These are phyloP conservation scores for Periconia sp. DNA, from an alignment of 2,329 filamentous ascomycete genomes.

Conservation along the genomic window DNA sequence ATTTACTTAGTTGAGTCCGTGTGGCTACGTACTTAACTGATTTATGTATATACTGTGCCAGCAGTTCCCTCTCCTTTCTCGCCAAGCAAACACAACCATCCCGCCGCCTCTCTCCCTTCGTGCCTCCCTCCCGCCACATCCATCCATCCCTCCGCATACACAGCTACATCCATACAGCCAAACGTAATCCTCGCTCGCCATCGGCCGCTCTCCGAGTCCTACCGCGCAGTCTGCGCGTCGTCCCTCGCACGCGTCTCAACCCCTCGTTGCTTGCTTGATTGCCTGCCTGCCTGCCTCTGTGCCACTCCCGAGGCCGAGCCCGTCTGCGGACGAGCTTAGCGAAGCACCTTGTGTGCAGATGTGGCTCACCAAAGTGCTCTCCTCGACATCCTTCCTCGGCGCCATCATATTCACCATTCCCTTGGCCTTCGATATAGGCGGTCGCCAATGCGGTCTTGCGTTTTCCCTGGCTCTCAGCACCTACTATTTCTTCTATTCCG, in stretches of 20 bases:
- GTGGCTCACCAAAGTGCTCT: conserved; percentile 80
- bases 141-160: conserved; percentile 7
- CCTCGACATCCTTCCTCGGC: conserved; percentile 82
- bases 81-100: too few species aligned
- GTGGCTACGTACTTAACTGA: too few species aligned
- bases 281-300: too few species aligned
- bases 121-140: too few species aligned
- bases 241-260: conserved; percentile 24
- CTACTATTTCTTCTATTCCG: conserved; percentile 89
- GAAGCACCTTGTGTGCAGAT: conserved; percentile 57
- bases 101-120: too few species aligned
- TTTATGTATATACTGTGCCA: too few species aligned
- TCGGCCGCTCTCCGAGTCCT: conserved; percentile 12
- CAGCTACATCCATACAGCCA: not conserved
- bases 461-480: conserved; percentile 86
- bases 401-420: conserved; percentile 95
- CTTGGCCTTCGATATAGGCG: conserved; percentile 96
- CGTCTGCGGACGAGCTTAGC: conserved; percentile 53
- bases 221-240: conserved; percentile 36
- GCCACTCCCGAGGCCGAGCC: conserved; percentile 32
- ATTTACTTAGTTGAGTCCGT: too few species aligned
- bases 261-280: not conserved
- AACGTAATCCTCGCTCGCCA: not conserved
- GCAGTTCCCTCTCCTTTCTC: too few species aligned
- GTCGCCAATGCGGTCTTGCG: conserved; percentile 87